Percentiles rank a stretch among this genome's conserved stretches.
phyloP scores from a whole-genome alignment of 176 grass and related monocot genomes.

The Zizania latifolia region DNA sequence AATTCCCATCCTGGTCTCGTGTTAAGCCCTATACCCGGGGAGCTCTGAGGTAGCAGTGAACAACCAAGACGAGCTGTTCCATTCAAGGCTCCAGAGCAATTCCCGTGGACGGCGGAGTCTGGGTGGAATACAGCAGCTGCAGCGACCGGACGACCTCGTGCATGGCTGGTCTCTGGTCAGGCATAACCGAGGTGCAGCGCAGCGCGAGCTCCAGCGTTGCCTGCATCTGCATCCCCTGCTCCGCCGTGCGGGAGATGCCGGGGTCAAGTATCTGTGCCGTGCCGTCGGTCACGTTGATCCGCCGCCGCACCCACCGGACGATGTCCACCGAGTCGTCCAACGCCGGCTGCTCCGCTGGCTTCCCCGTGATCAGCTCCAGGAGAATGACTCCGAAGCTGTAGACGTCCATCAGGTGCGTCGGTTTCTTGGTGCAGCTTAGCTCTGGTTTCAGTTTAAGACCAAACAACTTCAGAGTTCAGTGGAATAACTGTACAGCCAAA shows the following conservation, averaged over 20 bases:
- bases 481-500: neutral
- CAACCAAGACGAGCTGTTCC: neutral
- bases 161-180: constrained; percentile 59
- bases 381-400: constrained; percentile 79
- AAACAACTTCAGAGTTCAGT: neutral
- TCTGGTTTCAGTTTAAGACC: constrained; percentile 38
- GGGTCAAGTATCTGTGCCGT: constrained; percentile 45
- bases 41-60: neutral
- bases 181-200: constrained; percentile 63
- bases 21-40: neutral
- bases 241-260: constrained; percentile 18
- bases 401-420: constrained; percentile 60
- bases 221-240: constrained; percentile 54
- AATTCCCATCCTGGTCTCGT: neutral
- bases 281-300: constrained; percentile 48
- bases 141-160: constrained; percentile 41
- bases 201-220: constrained; percentile 49
- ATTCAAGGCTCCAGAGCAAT: neutral
- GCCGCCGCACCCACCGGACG: constrained; percentile 60
- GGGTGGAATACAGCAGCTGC: constrained; percentile 10
- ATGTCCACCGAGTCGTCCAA: constrained; percentile 43
- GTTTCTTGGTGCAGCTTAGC: constrained; percentile 41
- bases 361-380: constrained; percentile 68
- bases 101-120: neutral
- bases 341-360: constrained; percentile 48